A percentile compares a stretch with the other conserved stretches of the same genome.
These are phyloP conservation scores for Infundibulicybe gibba DNA, from an alignment of 768 basidiomycete species.

Conservation along the genomic window DNA sequence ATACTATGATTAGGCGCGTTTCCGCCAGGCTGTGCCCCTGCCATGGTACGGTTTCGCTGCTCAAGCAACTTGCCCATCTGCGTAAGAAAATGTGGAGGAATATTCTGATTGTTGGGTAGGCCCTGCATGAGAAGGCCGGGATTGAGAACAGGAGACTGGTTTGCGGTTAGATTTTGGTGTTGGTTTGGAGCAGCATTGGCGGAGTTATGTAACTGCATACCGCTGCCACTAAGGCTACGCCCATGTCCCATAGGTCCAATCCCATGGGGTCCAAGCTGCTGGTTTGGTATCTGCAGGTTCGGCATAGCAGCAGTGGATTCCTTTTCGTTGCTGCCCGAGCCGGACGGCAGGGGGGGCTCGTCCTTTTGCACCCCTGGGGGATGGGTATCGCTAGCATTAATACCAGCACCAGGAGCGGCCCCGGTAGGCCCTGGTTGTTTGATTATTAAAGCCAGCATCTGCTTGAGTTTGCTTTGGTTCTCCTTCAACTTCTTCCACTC, in stretches of 20 bases:
- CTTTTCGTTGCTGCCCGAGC: too few relatives aligned
- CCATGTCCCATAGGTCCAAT: too few relatives aligned
- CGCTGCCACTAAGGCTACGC: too few relatives aligned
- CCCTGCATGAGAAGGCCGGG: neutral
- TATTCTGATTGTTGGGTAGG: neutral
- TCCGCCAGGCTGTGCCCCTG: neutral
- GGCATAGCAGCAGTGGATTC: too few relatives aligned
- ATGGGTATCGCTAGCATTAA: neutral
- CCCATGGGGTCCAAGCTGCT: too few relatives aligned
- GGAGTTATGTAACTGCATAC: neutral
- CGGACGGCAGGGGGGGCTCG: too few relatives aligned
- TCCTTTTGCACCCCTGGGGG: too few relatives aligned
- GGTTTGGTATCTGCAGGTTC: too few relatives aligned
- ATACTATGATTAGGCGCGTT: too few relatives aligned
- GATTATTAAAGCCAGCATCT: neutral
- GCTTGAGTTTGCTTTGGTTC: slow-evolving; percentile 3
- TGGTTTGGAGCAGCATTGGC: neutral
- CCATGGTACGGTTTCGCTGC: slow-evolving; percentile 27
- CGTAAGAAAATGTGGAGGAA: slow-evolving; percentile 16
- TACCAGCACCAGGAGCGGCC: too few relatives aligned
- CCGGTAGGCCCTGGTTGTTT: neutral
- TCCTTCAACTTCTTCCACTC: slow-evolving; percentile 12
- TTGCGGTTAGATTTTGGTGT: neutral
- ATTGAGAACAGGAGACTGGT: neutral
- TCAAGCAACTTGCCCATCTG: slow-evolving; percentile 52